These are phyloP conservation scores for Helotiales sp. DNA, from an alignment of 2,329 filamentous ascomycete species.

Conservation along the genomic window DNA sequence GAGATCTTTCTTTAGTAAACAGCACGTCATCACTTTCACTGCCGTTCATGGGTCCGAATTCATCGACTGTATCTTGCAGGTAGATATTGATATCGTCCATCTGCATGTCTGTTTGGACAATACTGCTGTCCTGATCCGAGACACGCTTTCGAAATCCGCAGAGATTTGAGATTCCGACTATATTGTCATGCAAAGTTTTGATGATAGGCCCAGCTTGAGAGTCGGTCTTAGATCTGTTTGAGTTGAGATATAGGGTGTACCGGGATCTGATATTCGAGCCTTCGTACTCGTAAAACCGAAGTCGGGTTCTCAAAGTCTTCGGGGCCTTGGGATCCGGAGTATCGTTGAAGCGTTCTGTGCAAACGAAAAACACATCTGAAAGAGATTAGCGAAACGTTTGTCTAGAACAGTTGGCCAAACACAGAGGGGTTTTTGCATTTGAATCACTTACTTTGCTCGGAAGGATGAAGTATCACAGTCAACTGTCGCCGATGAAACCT, in stretches of 20 bases:
- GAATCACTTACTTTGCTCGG: not conserved
- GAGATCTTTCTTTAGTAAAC: not conserved
- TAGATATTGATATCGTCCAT: not conserved
- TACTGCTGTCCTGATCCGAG: not conserved
- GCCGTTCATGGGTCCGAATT: not conserved
- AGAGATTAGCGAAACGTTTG: not conserved
- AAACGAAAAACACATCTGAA: not conserved
- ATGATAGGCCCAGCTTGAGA: not conserved
- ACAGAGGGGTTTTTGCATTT: no score
- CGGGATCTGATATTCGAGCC: not conserved
- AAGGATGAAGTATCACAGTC: not conserved
- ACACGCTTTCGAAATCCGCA: not conserved
- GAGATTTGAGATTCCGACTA: not conserved
- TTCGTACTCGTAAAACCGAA: conserved; percentile 2
- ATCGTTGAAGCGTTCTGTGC: not conserved
- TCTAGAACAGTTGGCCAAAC: not conserved
- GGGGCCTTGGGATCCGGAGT: not conserved
- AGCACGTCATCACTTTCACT: not conserved
- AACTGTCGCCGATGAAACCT: not conserved
- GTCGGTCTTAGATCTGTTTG: not conserved
- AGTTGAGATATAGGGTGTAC: not conserved
- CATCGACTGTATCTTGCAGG: not conserved
- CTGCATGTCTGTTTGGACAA: not conserved
- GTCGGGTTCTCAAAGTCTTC: not conserved
- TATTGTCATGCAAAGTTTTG: not conserved